These are phyloP conservation scores for Sclerotinia nivalis DNA, from an alignment of 2,329 filamentous ascomycete species.

Conservation along the genomic window DNA sequence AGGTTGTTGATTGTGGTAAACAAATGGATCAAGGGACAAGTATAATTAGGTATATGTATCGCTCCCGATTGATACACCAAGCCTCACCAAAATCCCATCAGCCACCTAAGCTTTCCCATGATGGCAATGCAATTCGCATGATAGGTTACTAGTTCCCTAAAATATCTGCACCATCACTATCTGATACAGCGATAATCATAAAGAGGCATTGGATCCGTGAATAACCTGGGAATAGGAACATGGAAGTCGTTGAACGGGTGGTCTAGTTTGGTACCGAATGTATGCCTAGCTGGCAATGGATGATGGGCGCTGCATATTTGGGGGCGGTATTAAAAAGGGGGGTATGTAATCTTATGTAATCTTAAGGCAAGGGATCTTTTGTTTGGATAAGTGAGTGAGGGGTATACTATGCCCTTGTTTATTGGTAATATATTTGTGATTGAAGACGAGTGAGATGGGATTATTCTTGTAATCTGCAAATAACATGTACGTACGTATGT, in stretches of 20 bases:
- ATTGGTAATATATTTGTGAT: not conserved
- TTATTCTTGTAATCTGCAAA: not conserved
- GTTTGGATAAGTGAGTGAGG: not conserved
- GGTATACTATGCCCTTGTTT: not conserved
- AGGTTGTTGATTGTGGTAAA: not conserved
- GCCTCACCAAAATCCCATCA: not conserved
- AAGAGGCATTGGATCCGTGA: not conserved
- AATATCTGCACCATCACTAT: not conserved
- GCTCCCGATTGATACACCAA: not conserved
- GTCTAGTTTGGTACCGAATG: conserved; percentile 9
- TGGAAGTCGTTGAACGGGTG: not conserved
- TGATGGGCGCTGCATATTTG: not conserved
- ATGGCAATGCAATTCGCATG: not conserved
- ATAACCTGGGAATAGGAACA: conserved; percentile 1
- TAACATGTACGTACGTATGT: not conserved
- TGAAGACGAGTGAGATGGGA: not conserved
- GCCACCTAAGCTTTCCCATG: not conserved
- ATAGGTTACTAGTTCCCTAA: not conserved
- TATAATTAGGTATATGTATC: not conserved
- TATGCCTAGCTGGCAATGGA: conserved; percentile 7
- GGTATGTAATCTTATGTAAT: not conserved
- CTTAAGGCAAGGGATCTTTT: not conserved
- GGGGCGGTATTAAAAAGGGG: not conserved
- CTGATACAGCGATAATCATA: not conserved
- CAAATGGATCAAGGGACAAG: conserved; percentile 4